Base-by-base conservation (phyloP, 805 yeast species). In the Zygosaccharomyces lentus region DNA sequence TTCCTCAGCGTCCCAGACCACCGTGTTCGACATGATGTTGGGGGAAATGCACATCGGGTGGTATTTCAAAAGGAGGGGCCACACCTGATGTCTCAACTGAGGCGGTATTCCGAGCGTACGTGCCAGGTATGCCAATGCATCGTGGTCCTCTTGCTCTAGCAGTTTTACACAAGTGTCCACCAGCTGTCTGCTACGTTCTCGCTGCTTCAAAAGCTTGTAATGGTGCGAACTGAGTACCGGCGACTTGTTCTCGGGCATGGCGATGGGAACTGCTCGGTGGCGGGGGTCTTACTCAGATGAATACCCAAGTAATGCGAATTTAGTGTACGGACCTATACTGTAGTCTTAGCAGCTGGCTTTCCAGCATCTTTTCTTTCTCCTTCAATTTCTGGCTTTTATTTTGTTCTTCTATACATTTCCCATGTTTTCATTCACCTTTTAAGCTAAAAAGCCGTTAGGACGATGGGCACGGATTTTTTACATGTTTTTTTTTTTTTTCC, bases 101-200 rank as follows among this genome's bases (percentile, higher is more conserved):
- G 95, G 91, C 1, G 97, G 97, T 23, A 89, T 72, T 2, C 98
- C 97, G 46, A 80, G 71, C 53, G 83, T 89, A 51, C 96, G 74
- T 4, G 96, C 91, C 6, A 90, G 65, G 52, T 80, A 70, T 1
- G 97, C 95, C 38, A 90, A 66, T 0, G 89, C 87, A 39, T 82
- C 80, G 47, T 82, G 82, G 58, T 90, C 85, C 47, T 77, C 78
- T 13, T 73, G 71, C 39, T 68, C 69, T 4, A 89, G 64, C 55
- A 80, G 80, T 35, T 71, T 67, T 35, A 78, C 72, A 52, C 87
- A 80, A 19, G 80, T 68, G 19, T 72, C 71, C 37, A 82, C 50
- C 27, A 64, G 46, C 36, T 58, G 50, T 30, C 61, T 54, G 32
- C 56, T 55, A 42, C 56, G 49, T n/a, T 49, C 48, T 43, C 59